Conservation (phyloP, 441 rosid genomes). For the Arabidopsis lyrata region DNA sequence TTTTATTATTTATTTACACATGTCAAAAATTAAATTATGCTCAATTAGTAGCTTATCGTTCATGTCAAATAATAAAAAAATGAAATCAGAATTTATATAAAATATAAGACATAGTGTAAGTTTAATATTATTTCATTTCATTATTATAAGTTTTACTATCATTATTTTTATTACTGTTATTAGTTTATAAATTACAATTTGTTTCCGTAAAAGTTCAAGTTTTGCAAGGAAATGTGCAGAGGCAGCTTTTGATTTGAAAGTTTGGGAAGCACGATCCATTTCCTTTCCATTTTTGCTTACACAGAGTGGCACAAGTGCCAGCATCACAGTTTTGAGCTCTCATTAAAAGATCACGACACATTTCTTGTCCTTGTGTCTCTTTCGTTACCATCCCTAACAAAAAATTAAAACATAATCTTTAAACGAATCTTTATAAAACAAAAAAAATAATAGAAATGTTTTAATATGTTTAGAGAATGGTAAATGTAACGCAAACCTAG, state of each 20-base stretch:
- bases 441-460: not conserved
- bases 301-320: not conserved
- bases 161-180: not conserved
- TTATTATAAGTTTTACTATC: not conserved
- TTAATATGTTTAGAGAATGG: not conserved
- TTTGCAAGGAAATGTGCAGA: slow-evolving; percentile 6
- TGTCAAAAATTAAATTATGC: too few species aligned
- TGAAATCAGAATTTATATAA: not conserved
- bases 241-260: not conserved
- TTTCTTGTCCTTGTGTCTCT: not conserved
- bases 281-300: slow-evolving; percentile 1
- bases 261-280: not conserved
- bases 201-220: not conserved
- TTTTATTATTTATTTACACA: too few species aligned
- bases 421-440: not conserved
- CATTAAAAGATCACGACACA: not conserved
- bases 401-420: not conserved
- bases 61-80: not conserved
- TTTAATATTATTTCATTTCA: not conserved
- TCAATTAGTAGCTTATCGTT: too few species aligned
- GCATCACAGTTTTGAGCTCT: not conserved
- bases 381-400: not conserved
- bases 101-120: not conserved
- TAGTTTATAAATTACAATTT: not conserved
- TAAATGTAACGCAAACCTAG: not conserved